Evolutionary conservation across 176 grass and related monocot species (phyloP).

Genomic region (Oryza brachyantha): DNA sequence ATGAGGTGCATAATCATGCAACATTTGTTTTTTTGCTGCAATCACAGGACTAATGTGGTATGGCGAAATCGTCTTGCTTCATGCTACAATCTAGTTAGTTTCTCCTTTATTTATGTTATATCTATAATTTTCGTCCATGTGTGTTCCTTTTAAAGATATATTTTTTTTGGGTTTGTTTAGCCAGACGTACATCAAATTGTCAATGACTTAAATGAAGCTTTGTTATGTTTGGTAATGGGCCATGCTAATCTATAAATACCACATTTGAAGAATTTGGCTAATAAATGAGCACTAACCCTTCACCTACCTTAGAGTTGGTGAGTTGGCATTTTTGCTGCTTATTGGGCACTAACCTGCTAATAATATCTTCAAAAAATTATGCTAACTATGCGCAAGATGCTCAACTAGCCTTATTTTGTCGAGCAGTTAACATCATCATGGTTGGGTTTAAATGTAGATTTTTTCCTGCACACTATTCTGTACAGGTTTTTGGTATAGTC

Average conservation of each 20-base stretch:
- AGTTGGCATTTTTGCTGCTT: slow-evolving; percentile 27
- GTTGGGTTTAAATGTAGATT: neutral
- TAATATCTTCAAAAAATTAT: neutral
- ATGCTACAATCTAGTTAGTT: neutral
- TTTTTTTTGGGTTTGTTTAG: neutral
- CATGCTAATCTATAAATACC: neutral
- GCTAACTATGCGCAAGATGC: neutral
- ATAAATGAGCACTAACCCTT: neutral
- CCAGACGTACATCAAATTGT: slow-evolving; percentile 11
- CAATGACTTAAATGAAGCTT: neutral
- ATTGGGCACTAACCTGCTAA: neutral
- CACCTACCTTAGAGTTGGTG: slow-evolving; percentile 19
- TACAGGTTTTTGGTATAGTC: neutral
- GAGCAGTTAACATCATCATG: neutral
- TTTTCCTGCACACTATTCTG: neutral
- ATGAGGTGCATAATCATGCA: neutral
- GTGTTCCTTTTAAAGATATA: neutral
- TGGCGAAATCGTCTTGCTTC: neutral
- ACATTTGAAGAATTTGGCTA: slow-evolving; percentile 16
- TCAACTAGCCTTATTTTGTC: neutral
- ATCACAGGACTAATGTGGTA: slow-evolving; percentile 5
- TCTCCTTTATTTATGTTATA: neutral
- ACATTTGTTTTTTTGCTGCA: neutral
- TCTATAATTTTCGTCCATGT: neutral
- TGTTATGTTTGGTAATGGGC: neutral